Evolutionary conservation across 2,329 filamentous ascomycete genomes (phyloP), one percentile per base, ranked within the genome.

Genomic region (Penicillium sp.): DNA sequence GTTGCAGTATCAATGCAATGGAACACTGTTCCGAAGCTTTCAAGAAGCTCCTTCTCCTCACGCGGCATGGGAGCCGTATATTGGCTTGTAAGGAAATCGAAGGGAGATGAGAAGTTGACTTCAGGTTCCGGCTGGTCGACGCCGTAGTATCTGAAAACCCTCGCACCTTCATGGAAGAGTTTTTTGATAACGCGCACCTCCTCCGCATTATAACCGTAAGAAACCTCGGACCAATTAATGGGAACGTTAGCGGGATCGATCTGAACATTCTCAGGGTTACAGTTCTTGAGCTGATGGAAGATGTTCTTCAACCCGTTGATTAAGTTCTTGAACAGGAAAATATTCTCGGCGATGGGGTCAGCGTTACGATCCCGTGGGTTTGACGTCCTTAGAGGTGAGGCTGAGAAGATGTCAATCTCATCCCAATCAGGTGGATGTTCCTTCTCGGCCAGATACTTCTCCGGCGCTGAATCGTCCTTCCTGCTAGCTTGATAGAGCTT

Each of bases 1-100:
- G 94, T 97, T 11, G 96, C 95, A 2, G 95, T 95, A 73, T 99
- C 95, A 66, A 99, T 95, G 78, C 94, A 96, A 75, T 99, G 95
- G 74, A 99, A 99, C 30, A 99, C 93, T 0, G 95, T 98, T 2
- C 94, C 95, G 75, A 99, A 99, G 2, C 92, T 96, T 81, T 99
- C 96, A 7, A 99, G 84, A 8, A 99, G 84, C 58, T 99, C 95
- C 76, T 99, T 99, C 77, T 99, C 96, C 74, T 99, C 96, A 71
- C 96, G 96, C 64, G 88, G 91, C 75, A 92, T 96, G 0, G 93
- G 94, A 47, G 95, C 89, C 86, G 97, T 96, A 75, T 96, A 96
- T 71, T 96, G 92, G 70, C 95, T 97, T 19, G 92, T 91, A 84
- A 97, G 92, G 71, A 95, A 92, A 75, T 98, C 94, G 49, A 95